Percentiles rank a stretch among this genome's conserved stretches.
phyloP scores from a whole-genome alignment of 345 rosid species.

The Hibiscus mutabilis region DNA sequence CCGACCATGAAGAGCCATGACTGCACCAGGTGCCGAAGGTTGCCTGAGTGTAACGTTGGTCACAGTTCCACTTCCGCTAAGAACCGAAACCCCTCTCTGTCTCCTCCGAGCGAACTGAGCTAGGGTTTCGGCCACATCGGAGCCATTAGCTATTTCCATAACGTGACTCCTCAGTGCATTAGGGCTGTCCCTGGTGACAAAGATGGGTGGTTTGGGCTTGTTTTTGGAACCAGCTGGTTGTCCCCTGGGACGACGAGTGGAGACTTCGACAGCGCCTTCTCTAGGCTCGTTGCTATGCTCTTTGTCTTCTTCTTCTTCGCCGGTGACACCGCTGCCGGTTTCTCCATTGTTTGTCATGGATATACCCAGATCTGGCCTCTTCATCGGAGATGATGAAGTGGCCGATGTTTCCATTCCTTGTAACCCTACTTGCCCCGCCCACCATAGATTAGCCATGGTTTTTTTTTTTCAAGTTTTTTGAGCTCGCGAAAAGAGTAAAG shows the following conservation, averaged over 20 bases:
- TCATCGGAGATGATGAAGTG: conserved; percentile 49
- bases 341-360: conserved; percentile 43
- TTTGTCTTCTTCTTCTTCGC: conserved; percentile 39
- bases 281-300: conserved; percentile 53
- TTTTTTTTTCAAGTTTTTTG: neutral
- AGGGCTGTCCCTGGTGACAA: conserved; percentile 64
- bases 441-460: conserved; percentile 35
- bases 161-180: conserved; percentile 63
- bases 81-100: conserved; percentile 52
- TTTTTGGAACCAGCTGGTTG: conserved; percentile 55
- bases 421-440: conserved; percentile 57
- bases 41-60: conserved; percentile 61
- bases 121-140: conserved; percentile 51
- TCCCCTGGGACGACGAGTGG: conserved; percentile 59
- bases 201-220: conserved; percentile 59
- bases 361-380: conserved; percentile 70
- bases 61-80: conserved; percentile 59
- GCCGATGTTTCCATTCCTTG: conserved; percentile 48
- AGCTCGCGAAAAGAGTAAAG: neutral
- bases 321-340: conserved; percentile 28
- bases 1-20: conserved; percentile 43
- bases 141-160: conserved; percentile 54
- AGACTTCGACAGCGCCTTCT: conserved; percentile 55
- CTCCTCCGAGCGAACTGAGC: conserved; percentile 50
- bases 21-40: conserved; percentile 34